Base-by-base conservation (phyloP, 2,329 filamentous ascomycete genomes). In the Penicillium sp. region DNA sequence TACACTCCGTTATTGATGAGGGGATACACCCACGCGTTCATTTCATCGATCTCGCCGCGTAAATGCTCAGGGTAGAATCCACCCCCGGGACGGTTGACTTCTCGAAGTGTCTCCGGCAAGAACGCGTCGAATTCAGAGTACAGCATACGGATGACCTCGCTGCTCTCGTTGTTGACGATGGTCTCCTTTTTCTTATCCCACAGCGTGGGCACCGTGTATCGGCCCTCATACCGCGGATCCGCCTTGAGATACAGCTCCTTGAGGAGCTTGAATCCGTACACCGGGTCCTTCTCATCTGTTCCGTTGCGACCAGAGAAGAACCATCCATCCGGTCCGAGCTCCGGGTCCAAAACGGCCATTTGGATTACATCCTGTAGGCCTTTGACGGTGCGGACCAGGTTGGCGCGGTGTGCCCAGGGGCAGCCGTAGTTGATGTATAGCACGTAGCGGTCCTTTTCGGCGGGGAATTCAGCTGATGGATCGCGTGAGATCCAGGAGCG, bases 91-190 rank as follows among this genome's bases (percentile, higher is more conserved):
- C 77, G 79, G 57, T 78, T 83, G 0, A 45, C 69, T 63, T 89
- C 86, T 57, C 84, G 84, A 67, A 84, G 80, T 66, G 86, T 73
- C 2, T 82, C 79, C 0, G 83, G 83, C 25, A 91, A 72, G 34
- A 90, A 73, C 53, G 84, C 82, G 70, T 96, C 87, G 70, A 96
- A 96, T 72, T 85, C 89, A 20, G 81, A 82, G 69, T 89, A 89
- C 56, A 96, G 79, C 89, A 96, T 95, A 67, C 92, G 86, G 69
- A 96, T 86, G 73, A 96, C 95, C 79, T 96, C 92, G 66, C 86
- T 89, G 74, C 89, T 92, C 82, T 96, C 92, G 68, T 96, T 96
- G 82, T 84, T 94, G 63, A 96, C 91, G 68, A 96, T 93, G 8
- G 82, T 85, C 70, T 87, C 84, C 55, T 81, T 78, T 79, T 89